Evolutionary conservation across 768 basidiomycete genomes (phyloP).

Genomic region (Boletus bicolor): DNA sequence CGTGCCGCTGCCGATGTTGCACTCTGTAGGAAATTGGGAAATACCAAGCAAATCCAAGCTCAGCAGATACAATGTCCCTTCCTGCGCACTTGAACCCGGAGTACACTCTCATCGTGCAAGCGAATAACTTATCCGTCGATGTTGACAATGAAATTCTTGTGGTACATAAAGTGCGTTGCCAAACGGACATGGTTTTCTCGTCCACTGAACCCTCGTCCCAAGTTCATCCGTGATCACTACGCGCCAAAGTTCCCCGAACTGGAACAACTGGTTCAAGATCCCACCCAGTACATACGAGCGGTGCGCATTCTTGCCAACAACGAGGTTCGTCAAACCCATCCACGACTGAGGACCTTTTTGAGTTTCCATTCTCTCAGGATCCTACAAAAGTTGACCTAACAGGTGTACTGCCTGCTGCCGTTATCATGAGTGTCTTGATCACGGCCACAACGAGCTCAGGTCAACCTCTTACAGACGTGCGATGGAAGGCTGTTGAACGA

Average conservation of each 20-base stretch:
- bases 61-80: conserved; percentile 72
- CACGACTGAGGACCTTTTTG: background rate
- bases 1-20: background rate
- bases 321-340: conserved; percentile 44
- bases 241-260: conserved; percentile 93
- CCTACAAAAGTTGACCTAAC: conserved; percentile 81
- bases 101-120: conserved; percentile 93
- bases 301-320: conserved; percentile 86
- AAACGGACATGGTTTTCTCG: background rate
- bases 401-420: conserved; percentile 78
- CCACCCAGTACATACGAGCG: conserved; percentile 87
- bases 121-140: conserved; percentile 97
- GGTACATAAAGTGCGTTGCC: conserved; percentile 77
- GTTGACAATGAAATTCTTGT: conserved; percentile 97
- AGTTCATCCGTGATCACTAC: conserved; percentile 99
- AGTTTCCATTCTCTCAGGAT: conserved; percentile 47
- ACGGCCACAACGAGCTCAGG: conserved; percentile 92
- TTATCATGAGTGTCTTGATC: conserved; percentile 94
- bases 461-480: conserved; percentile 57
- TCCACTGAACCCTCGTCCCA: conserved; percentile 8
- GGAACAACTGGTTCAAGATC: conserved; percentile 90
- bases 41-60: conserved; percentile 76
- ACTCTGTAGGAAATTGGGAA: conserved; percentile 77
- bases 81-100: conserved; percentile 90
- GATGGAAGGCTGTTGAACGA: conserved; percentile 78